A percentile compares a stretch with the other conserved stretches of the same genome.
phyloP scores from a whole-genome alignment of 495 filamentous ascomycete species.

The Penicillium diatomitis region DNA sequence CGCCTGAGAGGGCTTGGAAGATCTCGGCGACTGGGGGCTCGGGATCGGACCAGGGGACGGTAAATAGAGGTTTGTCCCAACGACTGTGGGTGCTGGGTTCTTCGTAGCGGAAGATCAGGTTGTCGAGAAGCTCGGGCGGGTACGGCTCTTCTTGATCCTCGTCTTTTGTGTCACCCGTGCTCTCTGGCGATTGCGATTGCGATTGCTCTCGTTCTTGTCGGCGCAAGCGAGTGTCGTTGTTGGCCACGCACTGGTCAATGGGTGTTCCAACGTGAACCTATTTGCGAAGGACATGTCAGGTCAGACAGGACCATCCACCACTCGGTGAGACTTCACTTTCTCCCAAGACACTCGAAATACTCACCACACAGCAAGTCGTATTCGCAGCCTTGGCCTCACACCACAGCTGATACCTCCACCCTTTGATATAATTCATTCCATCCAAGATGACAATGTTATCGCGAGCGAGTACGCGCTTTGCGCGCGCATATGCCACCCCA shows the following conservation, averaged over 20 bases:
- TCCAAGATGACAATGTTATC: slow-evolving; percentile 85
- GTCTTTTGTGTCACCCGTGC: neutral
- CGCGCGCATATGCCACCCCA: slow-evolving; percentile 73
- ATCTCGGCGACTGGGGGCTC: slow-evolving; percentile 58
- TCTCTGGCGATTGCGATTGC: neutral
- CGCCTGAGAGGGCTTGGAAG: slow-evolving; percentile 64
- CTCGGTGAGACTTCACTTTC: neutral
- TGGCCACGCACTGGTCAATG: slow-evolving; percentile 51
- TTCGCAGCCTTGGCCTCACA: slow-evolving; percentile 85
- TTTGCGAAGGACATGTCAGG: too few relatives aligned
- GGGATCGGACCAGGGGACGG: slow-evolving; percentile 70
- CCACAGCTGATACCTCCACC: slow-evolving; percentile 90
- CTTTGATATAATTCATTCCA: slow-evolving; percentile 95
- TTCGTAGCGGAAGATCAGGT: slow-evolving; percentile 90
- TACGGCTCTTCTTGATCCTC: slow-evolving; percentile 45
- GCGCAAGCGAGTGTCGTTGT: slow-evolving; percentile 31
- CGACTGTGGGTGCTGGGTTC: slow-evolving; percentile 91
- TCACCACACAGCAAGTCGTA: slow-evolving; percentile 74
- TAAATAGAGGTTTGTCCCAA: slow-evolving; percentile 94
- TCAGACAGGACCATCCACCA: too few relatives aligned
- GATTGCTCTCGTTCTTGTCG: neutral
- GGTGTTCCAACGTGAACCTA: slow-evolving; percentile 74
- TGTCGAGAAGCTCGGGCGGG: slow-evolving; percentile 66
- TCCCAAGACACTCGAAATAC: slow-evolving; percentile 7
- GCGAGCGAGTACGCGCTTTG: slow-evolving; percentile 69